phyloP scores from a whole-genome alignment of 495 filamentous ascomycete genomes.

The Lasiosphaeria ovina region DNA sequence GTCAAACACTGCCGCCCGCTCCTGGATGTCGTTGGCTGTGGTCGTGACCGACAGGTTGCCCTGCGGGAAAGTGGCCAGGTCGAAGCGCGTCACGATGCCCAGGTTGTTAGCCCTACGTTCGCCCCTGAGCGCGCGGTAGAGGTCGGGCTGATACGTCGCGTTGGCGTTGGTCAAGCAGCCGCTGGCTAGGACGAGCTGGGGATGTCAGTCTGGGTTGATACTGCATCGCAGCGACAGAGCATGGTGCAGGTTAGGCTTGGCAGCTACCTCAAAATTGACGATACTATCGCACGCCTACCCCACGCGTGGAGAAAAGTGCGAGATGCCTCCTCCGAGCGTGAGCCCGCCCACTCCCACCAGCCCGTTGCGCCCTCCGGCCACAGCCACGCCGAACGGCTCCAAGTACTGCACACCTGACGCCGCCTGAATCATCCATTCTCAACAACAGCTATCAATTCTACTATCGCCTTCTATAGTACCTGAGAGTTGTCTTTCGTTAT shows the following conservation, averaged over 20 bases:
- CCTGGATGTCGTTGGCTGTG: slow-evolving; percentile 10
- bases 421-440: too few species aligned
- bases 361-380: slow-evolving; percentile 37
- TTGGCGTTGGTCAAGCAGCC: slow-evolving; percentile 48
- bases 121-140: slow-evolving; percentile 54
- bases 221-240: too few species aligned
- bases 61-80: slow-evolving; percentile 26
- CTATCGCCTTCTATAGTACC: too few species aligned
- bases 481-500: too few species aligned
- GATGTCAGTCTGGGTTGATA: too few species aligned
- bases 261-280: slow-evolving; percentile 46
- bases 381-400: slow-evolving; percentile 33
- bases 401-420: too few species aligned
- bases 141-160: slow-evolving; percentile 38
- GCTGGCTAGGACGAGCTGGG: slow-evolving; percentile 62
- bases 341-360: slow-evolving; percentile 44
- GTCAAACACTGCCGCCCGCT: slow-evolving; percentile 9
- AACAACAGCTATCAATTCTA: too few species aligned
- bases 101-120: slow-evolving; percentile 57
- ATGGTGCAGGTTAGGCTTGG: too few species aligned
- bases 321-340: slow-evolving; percentile 47
- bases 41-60: slow-evolving; percentile 15
- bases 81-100: slow-evolving; percentile 49
- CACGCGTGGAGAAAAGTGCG: slow-evolving; percentile 42
- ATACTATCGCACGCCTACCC: slow-evolving; percentile 55